Evolutionary conservation across 192 early-diverging fungal species (phyloP), one percentile per base, ranked within the genome.

Genomic region (Cetraspora pellucida): DNA sequence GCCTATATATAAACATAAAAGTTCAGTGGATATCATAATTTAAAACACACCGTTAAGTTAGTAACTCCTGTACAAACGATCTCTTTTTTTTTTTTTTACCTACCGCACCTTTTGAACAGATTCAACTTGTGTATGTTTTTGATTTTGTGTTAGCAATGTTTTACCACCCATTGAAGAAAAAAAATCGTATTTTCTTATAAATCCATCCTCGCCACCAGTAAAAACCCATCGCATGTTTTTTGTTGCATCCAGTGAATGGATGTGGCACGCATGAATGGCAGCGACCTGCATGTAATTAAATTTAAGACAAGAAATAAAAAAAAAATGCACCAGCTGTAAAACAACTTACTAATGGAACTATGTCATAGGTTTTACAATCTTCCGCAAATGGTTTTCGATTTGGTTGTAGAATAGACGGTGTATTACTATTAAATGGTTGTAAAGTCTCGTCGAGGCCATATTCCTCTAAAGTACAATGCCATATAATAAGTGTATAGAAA

Each of bases 121-220:
- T 59, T 98, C 98, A 2, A 93, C 92, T 30, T 92, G 87, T 7
- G 92, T 85, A 75, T 97, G 95, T 69, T 91, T 82, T 74, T 99
- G 98, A 10, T 85, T 90, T 73, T 91, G 92, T 2, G 98, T 97
- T 59, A 99, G 82, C 57, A 85, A 72, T 23, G 88, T 86, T 64
- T 92, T 91, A 9, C 96, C 96, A 78, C 91, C 91, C 76, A 96
- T 87, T 0, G 98, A 91, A 17, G 90, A 89, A 72, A 90, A 89
- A 77, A 97, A 95, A 77, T 99, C 96, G 84, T 91, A 99, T 78
- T 95, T 96, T 31, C 95, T 86, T 60, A 99, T 90, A 81, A 93
- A 96, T 69, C 97, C 98, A 84, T 99, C 98, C 60, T 96, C 95
- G 13, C 90, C 91, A 27, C 93, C 94, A 27, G 90, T 94, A 28